A percentile compares a stretch with the other conserved stretches of the same genome.
Evolutionary conservation across 257 asterid genomes (phyloP).

Genomic region (Solanum clarkiae): DNA sequence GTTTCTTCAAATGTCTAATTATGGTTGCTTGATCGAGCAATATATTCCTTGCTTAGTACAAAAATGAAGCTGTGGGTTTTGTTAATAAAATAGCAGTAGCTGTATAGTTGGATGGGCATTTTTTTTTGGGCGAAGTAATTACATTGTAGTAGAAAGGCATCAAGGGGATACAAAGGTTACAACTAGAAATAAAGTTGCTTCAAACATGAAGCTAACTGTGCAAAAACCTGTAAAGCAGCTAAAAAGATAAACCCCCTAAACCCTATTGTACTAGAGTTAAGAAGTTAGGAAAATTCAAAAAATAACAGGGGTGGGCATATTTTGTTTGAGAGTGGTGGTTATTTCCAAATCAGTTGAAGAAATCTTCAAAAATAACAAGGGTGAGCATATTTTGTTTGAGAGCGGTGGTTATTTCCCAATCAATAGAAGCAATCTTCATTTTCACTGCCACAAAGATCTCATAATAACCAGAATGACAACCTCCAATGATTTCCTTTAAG

Average conservation of each 20-base stretch:
- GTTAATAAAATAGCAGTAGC: background rate
- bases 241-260: too few relatives aligned
- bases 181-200: background rate
- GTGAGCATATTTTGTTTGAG: background rate
- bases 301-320: background rate
- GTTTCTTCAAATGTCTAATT: background rate
- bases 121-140: background rate
- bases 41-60: background rate
- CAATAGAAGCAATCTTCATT: background rate
- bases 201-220: background rate
- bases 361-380: background rate
- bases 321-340: background rate
- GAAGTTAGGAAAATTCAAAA: background rate
- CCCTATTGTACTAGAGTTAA: background rate
- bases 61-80: background rate
- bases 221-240: background rate
- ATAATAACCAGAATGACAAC: background rate
- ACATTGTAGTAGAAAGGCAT: background rate
- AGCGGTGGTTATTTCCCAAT: background rate
- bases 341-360: background rate
- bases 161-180: background rate
- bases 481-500: background rate
- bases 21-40: background rate
- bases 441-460: background rate
- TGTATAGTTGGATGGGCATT: background rate